These are phyloP conservation scores for Mariannaea sp. DNA, from an alignment of 2,329 filamentous ascomycete species.

Conservation along the genomic window DNA sequence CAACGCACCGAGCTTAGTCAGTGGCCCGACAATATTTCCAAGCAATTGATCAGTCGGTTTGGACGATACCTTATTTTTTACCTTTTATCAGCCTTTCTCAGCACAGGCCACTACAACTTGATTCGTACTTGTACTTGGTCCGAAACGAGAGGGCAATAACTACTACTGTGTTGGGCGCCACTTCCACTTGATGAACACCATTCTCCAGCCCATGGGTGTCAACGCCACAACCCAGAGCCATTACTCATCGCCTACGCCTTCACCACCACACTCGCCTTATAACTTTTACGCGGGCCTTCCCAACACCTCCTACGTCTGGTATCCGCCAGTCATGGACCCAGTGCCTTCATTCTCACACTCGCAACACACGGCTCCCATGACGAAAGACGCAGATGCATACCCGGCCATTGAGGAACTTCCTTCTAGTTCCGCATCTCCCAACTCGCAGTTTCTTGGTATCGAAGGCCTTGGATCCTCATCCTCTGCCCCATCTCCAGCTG, in stretches of 20 bases:
- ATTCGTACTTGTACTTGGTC: conserved; percentile 1
- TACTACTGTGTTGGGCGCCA: conserved; percentile 3
- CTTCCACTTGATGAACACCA: conserved; percentile 18
- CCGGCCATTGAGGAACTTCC: conserved; percentile 24
- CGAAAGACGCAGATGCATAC: conserved; percentile 24
- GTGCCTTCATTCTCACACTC: conserved; percentile 16
- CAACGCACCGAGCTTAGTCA: conserved; percentile 19
- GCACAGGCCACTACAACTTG: conserved; percentile 4
- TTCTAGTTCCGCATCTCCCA: conserved; percentile 35
- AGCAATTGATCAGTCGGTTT: not conserved
- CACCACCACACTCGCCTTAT: conserved; percentile 24
- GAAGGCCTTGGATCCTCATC: conserved; percentile 26
- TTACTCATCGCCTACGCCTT: conserved; percentile 22
- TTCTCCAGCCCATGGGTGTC: conserved; percentile 16
- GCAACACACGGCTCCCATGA: not conserved
- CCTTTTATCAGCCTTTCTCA: not conserved
- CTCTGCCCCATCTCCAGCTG: conserved; percentile 28
- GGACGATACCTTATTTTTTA: too few relatives aligned
- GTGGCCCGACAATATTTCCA: not conserved
- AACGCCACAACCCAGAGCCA: conserved; percentile 15
- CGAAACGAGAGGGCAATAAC: conserved; percentile 11
- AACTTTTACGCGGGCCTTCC: conserved; percentile 23
- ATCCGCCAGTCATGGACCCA: conserved; percentile 23
- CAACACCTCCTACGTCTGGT: conserved; percentile 25
- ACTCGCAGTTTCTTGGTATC: conserved; percentile 23